These are phyloP conservation scores for Leishmania gerbilli DNA, from an alignment of 208 protist species.

Conservation along the genomic window DNA sequence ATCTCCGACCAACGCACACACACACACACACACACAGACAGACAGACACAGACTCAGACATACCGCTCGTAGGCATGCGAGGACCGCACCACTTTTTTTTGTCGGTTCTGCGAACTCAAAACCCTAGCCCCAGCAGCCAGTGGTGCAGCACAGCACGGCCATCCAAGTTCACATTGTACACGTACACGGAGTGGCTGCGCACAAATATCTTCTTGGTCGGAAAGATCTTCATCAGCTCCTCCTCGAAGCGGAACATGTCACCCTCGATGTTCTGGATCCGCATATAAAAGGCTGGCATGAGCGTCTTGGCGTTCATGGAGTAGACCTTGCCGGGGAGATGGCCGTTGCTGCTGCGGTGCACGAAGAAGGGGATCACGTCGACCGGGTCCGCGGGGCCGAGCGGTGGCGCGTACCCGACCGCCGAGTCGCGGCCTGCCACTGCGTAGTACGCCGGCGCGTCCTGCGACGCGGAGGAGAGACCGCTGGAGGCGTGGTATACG, in stretches of 20 bases:
- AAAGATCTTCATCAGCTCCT: constrained; percentile 92
- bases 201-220: constrained; percentile 91
- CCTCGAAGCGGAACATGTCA: constrained; percentile 83
- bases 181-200: constrained; percentile 59
- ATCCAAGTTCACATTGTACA: constrained; percentile 87
- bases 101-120: constrained; percentile 26
- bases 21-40: neutral
- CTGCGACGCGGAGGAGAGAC: neutral
- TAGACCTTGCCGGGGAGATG: constrained; percentile 70
- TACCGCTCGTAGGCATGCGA: neutral
- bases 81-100: neutral
- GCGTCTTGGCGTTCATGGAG: constrained; percentile 70
- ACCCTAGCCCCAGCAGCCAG: constrained; percentile 87
- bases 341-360: constrained; percentile 82
- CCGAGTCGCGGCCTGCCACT: constrained; percentile 49
- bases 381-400: constrained; percentile 77
- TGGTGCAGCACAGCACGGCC: constrained; percentile 74
- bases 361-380: constrained; percentile 83
- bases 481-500: constrained; percentile 13
- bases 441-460: constrained; percentile 35
- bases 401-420: constrained; percentile 75
- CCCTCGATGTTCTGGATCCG: constrained; percentile 73
- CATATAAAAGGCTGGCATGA: constrained; percentile 80
- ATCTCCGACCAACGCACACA: neutral
- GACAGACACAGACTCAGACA: neutral